Conservation (phyloP, 768 basidiomycete species). For the Termitomyces sp. region DNA sequence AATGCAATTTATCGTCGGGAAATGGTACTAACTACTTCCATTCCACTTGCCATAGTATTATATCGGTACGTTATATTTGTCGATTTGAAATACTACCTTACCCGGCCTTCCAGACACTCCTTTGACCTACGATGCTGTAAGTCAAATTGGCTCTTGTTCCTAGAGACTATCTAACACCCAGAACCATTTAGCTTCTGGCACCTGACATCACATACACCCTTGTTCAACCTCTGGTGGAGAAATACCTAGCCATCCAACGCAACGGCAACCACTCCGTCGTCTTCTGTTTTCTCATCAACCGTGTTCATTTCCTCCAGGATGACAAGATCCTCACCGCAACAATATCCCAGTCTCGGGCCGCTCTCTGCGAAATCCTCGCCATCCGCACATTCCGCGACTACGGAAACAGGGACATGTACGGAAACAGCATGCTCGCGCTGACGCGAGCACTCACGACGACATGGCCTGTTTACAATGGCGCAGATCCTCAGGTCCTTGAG, state of each 20-base stretch:
- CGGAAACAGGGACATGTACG: conserved; percentile 51
- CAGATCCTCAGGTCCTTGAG: conserved; percentile 53
- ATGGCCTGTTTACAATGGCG: conserved; percentile 80
- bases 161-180: not conserved
- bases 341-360: conserved; percentile 71
- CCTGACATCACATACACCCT: conserved; percentile 92
- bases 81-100: not conserved
- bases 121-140: conserved; percentile 73
- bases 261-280: conserved; percentile 79
- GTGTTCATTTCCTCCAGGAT: conserved; percentile 81
- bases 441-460: conserved; percentile 70
- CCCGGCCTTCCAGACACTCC: conserved; percentile 62
- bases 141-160: conserved; percentile 15
- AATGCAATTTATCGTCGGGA: not conserved
- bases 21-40: not conserved
- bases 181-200: conserved; percentile 56
- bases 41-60: conserved; percentile 44
- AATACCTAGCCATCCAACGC: conserved; percentile 72
- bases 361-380: conserved; percentile 88
- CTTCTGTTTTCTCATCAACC: conserved; percentile 86
- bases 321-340: conserved; percentile 65
- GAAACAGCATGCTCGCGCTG: conserved; percentile 66
- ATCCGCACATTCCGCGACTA: conserved; percentile 73
- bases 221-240: conserved; percentile 82
- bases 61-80: conserved; percentile 51